A percentile compares a stretch with the other conserved stretches of the same genome.
These are phyloP conservation scores for Fonsecaea monophora DNA, from an alignment of 2,329 filamentous ascomycete genomes.

Conservation along the genomic window DNA sequence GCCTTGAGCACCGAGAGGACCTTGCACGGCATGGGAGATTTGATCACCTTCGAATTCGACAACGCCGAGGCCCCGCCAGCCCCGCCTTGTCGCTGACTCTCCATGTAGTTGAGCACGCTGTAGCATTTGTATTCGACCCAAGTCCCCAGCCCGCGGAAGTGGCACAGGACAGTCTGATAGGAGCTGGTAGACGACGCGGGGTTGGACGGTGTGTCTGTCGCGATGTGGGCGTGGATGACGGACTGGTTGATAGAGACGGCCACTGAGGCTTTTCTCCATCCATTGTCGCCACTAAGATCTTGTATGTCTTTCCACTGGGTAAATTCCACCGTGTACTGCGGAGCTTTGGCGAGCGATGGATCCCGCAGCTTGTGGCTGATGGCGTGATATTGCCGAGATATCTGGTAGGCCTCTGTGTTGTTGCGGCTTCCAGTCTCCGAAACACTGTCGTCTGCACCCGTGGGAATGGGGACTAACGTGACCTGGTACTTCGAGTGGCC, in stretches of 20 bases:
- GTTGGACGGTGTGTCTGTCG: slow-evolving; percentile 21
- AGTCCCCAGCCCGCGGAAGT: slow-evolving; percentile 44
- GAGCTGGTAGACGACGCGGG: slow-evolving; percentile 1
- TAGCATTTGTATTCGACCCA: slow-evolving; percentile 42
- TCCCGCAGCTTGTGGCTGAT: slow-evolving; percentile 27
- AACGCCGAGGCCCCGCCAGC: slow-evolving; percentile 24
- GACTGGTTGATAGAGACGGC: slow-evolving; percentile 39
- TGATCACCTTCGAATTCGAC: slow-evolving; percentile 31
- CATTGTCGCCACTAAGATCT: neutral
- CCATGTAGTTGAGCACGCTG: slow-evolving; percentile 43
- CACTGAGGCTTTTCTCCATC: slow-evolving; percentile 23
- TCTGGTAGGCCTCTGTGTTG: neutral
- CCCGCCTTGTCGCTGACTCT: slow-evolving; percentile 37
- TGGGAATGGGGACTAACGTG: slow-evolving; percentile 7
- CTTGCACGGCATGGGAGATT: slow-evolving; percentile 49
- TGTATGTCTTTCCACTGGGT: slow-evolving; percentile 6
- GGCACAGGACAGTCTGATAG: slow-evolving; percentile 40
- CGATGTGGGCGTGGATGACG: slow-evolving; percentile 38
- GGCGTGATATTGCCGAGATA: slow-evolving; percentile 26
- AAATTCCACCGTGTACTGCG: slow-evolving; percentile 17
- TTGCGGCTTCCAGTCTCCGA: neutral
- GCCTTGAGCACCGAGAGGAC: slow-evolving; percentile 45
- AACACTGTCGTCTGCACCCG: neutral
- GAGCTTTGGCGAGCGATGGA: neutral
- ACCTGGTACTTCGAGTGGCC: neutral